These are phyloP conservation scores for Escallonia herrerae DNA, from an alignment of 129 eudicot genomes.

Conservation along the genomic window DNA sequence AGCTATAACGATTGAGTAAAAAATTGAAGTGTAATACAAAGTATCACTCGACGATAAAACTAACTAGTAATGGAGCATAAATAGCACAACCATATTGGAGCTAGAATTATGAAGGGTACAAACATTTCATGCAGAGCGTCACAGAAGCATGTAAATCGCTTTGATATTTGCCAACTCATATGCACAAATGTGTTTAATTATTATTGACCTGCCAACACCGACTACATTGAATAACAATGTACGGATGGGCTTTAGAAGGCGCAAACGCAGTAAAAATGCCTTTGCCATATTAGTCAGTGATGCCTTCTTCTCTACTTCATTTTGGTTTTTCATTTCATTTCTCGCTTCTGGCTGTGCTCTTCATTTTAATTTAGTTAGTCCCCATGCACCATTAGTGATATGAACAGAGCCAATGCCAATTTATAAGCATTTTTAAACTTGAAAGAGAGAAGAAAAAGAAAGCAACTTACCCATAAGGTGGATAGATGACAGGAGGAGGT, in stretches of 20 bases:
- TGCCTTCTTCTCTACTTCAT: background rate
- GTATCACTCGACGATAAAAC: too few species aligned
- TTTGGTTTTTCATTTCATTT: background rate
- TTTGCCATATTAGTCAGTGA: background rate
- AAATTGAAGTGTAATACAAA: too few species aligned
- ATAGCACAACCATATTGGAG: background rate
- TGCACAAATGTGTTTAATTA: constrained; percentile 1
- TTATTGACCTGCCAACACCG: constrained; percentile 22
- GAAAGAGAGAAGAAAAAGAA: background rate
- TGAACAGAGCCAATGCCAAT: background rate
- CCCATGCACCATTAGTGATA: constrained; percentile 1
- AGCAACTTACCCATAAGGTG: constrained; percentile 78
- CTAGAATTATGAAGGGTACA: background rate
- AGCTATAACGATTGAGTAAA: too few species aligned
- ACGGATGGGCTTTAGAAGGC: background rate
- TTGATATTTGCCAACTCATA: constrained; percentile 6
- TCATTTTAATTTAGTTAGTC: background rate
- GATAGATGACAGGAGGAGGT: constrained; percentile 66
- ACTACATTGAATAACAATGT: constrained; percentile 19
- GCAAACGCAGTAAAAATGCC: background rate
- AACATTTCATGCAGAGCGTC: background rate
- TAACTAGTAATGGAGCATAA: too few species aligned
- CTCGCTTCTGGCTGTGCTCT: background rate
- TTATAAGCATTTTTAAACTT: background rate
- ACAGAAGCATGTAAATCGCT: background rate